Conservation (phyloP, 2,329 filamentous ascomycete species). For the Pestalotiopsis fici region DNA sequence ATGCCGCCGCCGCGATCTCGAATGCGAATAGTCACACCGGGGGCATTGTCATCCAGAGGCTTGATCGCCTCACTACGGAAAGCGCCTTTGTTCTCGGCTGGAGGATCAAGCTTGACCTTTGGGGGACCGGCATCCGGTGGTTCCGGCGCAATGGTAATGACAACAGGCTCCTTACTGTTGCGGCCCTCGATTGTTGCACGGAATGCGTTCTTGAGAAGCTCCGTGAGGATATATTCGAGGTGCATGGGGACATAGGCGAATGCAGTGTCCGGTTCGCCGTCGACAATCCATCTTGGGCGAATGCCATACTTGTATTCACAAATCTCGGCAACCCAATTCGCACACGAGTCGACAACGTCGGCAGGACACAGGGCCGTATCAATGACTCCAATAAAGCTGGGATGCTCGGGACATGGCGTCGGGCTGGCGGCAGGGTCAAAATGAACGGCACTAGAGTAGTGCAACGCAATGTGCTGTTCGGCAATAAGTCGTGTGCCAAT, state of each 20-base stretch:
- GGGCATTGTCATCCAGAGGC: constrained; percentile 65
- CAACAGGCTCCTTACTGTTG: constrained; percentile 78
- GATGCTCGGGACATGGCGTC: constrained; percentile 51
- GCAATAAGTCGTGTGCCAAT: constrained; percentile 94
- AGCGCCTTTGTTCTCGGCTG: constrained; percentile 38
- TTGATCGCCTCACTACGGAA: constrained; percentile 50
- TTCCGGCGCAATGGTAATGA: constrained; percentile 86
- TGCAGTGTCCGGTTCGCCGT: constrained; percentile 82
- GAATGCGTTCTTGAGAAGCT: constrained; percentile 96
- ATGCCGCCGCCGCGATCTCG: constrained; percentile 96
- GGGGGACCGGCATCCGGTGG: constrained; percentile 37
- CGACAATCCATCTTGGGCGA: constrained; percentile 76
- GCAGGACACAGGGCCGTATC: constrained; percentile 86
- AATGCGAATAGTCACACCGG: constrained; percentile 92
- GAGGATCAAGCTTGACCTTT: constrained; percentile 33
- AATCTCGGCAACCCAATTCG: constrained; percentile 90
- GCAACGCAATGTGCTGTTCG: constrained; percentile 94
- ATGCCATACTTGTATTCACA: constrained; percentile 96
- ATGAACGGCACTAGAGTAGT: constrained; percentile 71
- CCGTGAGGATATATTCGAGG: constrained; percentile 95
- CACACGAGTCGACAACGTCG: constrained; percentile 79
- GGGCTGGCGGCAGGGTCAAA: constrained; percentile 55
- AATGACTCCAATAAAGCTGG: constrained; percentile 89
- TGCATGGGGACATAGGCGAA: constrained; percentile 96
- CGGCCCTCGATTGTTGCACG: constrained; percentile 85